Percentiles rank a stretch among this genome's conserved stretches.
Evolutionary conservation across 1,284 basidiomycete species (phyloP).

Genomic region (Cryptococcus sp.): DNA sequence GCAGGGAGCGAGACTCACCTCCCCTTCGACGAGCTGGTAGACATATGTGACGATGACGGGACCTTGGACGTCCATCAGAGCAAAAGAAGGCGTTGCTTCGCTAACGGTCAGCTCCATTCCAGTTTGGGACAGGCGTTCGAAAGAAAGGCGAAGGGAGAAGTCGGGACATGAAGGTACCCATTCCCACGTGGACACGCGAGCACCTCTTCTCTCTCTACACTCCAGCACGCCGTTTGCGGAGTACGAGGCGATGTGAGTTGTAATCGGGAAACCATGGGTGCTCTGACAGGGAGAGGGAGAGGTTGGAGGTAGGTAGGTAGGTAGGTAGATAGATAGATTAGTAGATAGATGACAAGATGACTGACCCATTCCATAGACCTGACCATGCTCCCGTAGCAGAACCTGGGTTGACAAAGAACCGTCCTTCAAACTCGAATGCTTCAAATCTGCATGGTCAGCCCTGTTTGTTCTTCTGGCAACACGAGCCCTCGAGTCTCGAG

Average conservation of each 20-base stretch:
- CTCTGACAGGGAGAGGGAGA: no score
- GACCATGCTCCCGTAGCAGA: slow-evolving; percentile 93
- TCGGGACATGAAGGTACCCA: no score
- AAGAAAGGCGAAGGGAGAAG: no score
- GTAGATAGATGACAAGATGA: background rate
- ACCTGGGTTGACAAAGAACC: slow-evolving; percentile 95
- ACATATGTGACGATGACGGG: slow-evolving; percentile 92
- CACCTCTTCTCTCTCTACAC: no score
- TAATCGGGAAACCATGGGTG: no score
- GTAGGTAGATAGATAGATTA: no score
- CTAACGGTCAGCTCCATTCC: slow-evolving; percentile 37
- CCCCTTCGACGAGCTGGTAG: slow-evolving; percentile 87
- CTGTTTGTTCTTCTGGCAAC: background rate
- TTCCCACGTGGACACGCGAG: no score
- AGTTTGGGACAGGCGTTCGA: no score
- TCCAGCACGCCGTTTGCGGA: no score
- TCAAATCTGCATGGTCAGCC: slow-evolving; percentile 63
- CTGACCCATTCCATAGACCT: slow-evolving; percentile 61
- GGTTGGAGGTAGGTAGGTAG: no score
- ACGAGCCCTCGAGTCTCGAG: background rate
- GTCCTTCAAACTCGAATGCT: slow-evolving; percentile 80
- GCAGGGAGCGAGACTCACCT: slow-evolving; percentile 53
- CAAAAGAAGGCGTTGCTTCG: slow-evolving; percentile 73
- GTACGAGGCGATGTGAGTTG: no score
- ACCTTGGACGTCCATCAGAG: slow-evolving; percentile 90